Percentiles rank a stretch among this genome's conserved stretches.
These are phyloP conservation scores for Boletus reticulatus DNA, from an alignment of 768 basidiomycete species.

Conservation along the genomic window DNA sequence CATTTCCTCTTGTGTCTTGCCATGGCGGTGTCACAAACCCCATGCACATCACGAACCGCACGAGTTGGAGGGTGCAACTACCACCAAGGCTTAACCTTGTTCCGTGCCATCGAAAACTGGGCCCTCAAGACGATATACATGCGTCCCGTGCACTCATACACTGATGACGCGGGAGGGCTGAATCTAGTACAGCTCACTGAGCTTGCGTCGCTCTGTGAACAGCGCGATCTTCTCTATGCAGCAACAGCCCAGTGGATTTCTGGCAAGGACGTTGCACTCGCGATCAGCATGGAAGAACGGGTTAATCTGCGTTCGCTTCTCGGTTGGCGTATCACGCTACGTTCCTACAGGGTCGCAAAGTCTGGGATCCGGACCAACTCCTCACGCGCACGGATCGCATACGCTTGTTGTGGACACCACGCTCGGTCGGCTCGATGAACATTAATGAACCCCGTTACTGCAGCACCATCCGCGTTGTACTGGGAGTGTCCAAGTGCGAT, in stretches of 20 bases:
- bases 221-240: conserved; percentile 41
- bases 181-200: conserved; percentile 50
- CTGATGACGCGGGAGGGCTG: conserved; percentile 33
- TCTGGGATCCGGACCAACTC: too few relatives aligned
- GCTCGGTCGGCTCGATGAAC: too few relatives aligned
- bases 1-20: neutral
- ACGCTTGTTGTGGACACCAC: too few relatives aligned
- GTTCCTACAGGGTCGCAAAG: too few relatives aligned
- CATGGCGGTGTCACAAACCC: conserved; percentile 3
- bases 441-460: conserved; percentile 40
- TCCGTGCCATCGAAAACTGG: too few relatives aligned
- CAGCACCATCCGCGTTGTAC: conserved; percentile 42
- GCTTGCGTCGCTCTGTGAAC: conserved; percentile 48
- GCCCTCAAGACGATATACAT: conserved; percentile 41
- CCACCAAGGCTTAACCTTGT: conserved; percentile 43
- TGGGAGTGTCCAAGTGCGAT: conserved; percentile 38
- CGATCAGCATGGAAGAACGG: conserved; percentile 48
- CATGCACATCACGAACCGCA: conserved; percentile 35
- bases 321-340: conserved; percentile 46
- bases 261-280: conserved; percentile 43
- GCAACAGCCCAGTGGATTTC: conserved; percentile 47
- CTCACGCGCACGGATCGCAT: too few relatives aligned
- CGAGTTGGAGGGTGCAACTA: conserved; percentile 43
- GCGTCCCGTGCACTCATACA: conserved; percentile 27
- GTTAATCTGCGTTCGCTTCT: conserved; percentile 45